phyloP scores from a whole-genome alignment of 805 yeast species.

The Scheffersomyces amazonensis region DNA sequence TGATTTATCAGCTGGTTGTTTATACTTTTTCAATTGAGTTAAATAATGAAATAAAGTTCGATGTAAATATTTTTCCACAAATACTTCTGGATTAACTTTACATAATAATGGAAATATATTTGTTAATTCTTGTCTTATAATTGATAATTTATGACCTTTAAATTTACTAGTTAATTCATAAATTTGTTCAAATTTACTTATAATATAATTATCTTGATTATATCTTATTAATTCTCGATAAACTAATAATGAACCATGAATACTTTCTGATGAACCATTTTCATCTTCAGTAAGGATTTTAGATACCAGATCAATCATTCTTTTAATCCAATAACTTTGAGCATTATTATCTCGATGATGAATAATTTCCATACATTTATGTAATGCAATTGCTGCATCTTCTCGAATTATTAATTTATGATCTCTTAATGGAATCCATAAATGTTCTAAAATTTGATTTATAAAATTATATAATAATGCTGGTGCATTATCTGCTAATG shows the following conservation, averaged over 20 bases:
- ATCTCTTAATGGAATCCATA: conserved; percentile 88
- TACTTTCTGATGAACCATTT: conserved; percentile 48
- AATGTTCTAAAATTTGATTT: conserved; percentile 71
- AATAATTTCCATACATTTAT: conserved; percentile 73
- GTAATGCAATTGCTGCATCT: conserved; percentile 82
- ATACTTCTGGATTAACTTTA: conserved; percentile 66
- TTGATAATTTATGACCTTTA: conserved; percentile 72
- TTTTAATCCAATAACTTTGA: conserved; percentile 72
- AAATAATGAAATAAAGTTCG: conserved; percentile 74
- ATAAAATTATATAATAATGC: conserved; percentile 77
- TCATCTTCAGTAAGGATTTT: conserved; percentile 46
- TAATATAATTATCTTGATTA: conserved; percentile 70
- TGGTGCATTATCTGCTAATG: conserved; percentile 85
- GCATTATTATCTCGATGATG: conserved; percentile 72
- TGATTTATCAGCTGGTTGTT: conserved; percentile 59
- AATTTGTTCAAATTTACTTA: conserved; percentile 68
- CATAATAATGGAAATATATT: conserved; percentile 82
- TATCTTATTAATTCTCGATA: conserved; percentile 70
- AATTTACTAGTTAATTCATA: conserved; percentile 71
- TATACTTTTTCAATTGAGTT: conserved; percentile 70
- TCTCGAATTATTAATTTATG: conserved; percentile 67
- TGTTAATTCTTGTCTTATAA: conserved; percentile 82
- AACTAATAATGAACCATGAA: conserved; percentile 86
- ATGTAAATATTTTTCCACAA: conserved; percentile 79
- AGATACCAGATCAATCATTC: conserved; percentile 66